Conservation (phyloP, 495 filamentous ascomycete genomes). For the Daldinia grandis region DNA sequence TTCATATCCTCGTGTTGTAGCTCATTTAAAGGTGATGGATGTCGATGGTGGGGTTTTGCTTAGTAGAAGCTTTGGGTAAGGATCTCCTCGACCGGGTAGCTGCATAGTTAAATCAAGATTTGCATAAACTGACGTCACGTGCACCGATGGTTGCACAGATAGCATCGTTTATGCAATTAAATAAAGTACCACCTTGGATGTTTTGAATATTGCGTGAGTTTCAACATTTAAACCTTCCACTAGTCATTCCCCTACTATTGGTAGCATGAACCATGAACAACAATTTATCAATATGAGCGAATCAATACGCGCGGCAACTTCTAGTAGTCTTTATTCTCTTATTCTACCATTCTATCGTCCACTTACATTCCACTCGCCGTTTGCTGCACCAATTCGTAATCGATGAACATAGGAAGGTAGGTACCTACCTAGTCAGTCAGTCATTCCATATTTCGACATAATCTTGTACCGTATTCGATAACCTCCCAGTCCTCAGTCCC, state of each 20-base stretch:
- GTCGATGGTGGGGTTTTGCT: neutral
- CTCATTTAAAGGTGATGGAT: neutral
- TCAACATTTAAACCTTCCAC: neutral
- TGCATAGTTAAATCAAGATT: neutral
- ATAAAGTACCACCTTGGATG: neutral
- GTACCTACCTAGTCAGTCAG: neutral
- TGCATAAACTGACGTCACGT: slow-evolving; percentile 32
- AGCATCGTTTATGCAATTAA: neutral
- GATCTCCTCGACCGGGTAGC: neutral
- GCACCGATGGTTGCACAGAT: slow-evolving; percentile 4
- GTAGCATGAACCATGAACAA: too few species aligned
- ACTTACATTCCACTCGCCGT: neutral
- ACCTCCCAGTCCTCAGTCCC: slow-evolving; percentile 57
- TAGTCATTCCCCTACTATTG: too few species aligned
- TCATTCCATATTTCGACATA: slow-evolving; percentile 48
- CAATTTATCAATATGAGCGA: neutral
- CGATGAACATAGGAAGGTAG: too few species aligned
- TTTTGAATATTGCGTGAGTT: neutral
- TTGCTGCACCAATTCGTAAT: neutral
- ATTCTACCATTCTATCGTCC: neutral
- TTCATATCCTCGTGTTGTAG: slow-evolving; percentile 7
- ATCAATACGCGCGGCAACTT: neutral
- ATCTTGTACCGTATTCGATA: slow-evolving; percentile 53
- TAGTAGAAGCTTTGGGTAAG: slow-evolving; percentile 3
- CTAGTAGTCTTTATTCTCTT: neutral